Evolutionary conservation across 2,329 filamentous ascomycete species (phyloP), one percentile per base, ranked within the genome.

Genomic region (Ophiostoma triangulosporum): DNA sequence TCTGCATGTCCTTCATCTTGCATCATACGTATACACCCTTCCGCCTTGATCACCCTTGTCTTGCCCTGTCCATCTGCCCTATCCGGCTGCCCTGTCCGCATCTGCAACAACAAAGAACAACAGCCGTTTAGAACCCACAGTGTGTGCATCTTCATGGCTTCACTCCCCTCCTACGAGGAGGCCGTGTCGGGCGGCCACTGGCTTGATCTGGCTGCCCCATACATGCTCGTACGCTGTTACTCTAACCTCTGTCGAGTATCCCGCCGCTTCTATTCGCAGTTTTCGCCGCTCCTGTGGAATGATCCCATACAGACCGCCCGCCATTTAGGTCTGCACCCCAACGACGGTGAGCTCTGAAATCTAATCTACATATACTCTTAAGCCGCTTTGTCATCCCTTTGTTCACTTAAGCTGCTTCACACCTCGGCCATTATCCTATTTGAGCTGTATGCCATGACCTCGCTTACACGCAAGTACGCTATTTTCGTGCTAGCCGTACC

Each of bases 221-320:
- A 71, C 57, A 58, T 78, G 48, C 60, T 63, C 2, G 58, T 68
- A 40, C 54, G 60, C 6, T 69, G 75, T 59, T 74, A 73, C 58
- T 60, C 65, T 24, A 62, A 64, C 7, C 69, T 78, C 43, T 78
- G 74, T 60, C 69, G 70, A 35, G 76, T 80, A 9, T 71, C 67
- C 48, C 64, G 60, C 38, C 69, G 66, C 9, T 78, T 76, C 59
- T 70, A 73, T 65, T 54, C 59, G 40, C 63, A 70, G 20, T 80
- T 81, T 60, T 72, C 72, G 4, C 73, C 75, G 20, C 70, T 67
- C 4, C 63, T 80, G 17, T 81, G 77, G 77, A 66, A 66, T 56
- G 71, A 79, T 59, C 68, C 76, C 11, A 61, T 78, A 17, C 60
- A 64, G 17, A 62, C 67, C 1, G 65, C 67, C 24, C 65, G 69